phyloP scores from a whole-genome alignment of 106 monocot species.

The Posidonia australis region DNA sequence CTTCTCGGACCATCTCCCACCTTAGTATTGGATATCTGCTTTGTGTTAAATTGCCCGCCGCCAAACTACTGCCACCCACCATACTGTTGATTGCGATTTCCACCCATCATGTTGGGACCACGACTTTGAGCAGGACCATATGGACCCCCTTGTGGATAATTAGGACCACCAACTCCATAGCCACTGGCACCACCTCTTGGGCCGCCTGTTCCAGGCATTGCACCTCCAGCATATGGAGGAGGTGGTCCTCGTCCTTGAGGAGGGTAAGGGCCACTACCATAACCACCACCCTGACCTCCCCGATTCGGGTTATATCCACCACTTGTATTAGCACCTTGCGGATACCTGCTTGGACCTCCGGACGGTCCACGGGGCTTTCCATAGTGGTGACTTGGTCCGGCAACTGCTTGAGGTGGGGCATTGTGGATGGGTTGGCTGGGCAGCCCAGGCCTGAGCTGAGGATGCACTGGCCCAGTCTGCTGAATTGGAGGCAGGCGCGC shows the following conservation, averaged over 20 bases:
- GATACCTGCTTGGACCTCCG: slow-evolving; percentile 53
- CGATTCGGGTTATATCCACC: slow-evolving; percentile 67
- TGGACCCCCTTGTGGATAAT: slow-evolving; percentile 65
- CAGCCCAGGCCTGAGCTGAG: slow-evolving; percentile 58
- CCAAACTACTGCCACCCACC: slow-evolving; percentile 35
- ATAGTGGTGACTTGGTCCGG: slow-evolving; percentile 67
- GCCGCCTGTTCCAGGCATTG: slow-evolving; percentile 41
- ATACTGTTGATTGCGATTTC: slow-evolving; percentile 54
- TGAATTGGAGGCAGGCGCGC: slow-evolving; percentile 70
- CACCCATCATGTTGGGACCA: slow-evolving; percentile 50
- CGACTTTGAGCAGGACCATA: slow-evolving; percentile 56
- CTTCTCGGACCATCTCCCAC: too few relatives aligned
- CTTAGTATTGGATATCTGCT: too few relatives aligned
- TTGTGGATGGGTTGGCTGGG: slow-evolving; percentile 47
- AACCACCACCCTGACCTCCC: slow-evolving; percentile 43
- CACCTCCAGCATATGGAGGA: slow-evolving; percentile 56
- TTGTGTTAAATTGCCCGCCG: too few relatives aligned
- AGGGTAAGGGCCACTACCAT: slow-evolving; percentile 32
- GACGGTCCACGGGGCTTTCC: slow-evolving; percentile 60
- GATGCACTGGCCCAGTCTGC: slow-evolving; percentile 61
- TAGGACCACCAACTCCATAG: slow-evolving; percentile 42
- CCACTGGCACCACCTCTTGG: slow-evolving; percentile 45
- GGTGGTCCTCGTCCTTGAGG: slow-evolving; percentile 32
- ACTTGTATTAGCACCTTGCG: slow-evolving; percentile 59
- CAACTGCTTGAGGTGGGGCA: slow-evolving; percentile 44